A percentile compares a stretch with the other conserved stretches of the same genome.
Conservation (phyloP, 768 basidiomycete species). For the Psilocybe sp. region DNA sequence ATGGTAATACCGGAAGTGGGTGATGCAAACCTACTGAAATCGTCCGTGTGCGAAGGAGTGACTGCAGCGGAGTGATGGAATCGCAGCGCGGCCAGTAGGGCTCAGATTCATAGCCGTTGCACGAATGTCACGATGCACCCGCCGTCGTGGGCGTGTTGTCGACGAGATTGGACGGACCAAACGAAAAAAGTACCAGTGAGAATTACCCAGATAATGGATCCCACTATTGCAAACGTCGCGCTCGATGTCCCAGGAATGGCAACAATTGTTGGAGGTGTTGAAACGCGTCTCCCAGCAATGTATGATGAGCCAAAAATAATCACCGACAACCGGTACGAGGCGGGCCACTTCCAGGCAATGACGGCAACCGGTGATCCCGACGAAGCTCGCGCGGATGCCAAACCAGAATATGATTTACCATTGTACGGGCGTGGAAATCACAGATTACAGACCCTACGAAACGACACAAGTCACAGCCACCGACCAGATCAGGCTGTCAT, state of each 20-base stretch:
- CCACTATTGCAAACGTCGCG: not conserved
- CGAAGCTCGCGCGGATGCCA: constrained; percentile 5
- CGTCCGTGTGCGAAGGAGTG: not conserved
- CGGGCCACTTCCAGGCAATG: not conserved
- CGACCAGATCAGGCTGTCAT: too few relatives aligned
- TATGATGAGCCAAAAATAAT: not conserved
- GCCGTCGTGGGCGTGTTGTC: too few relatives aligned
- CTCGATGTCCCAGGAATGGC: constrained; percentile 5
- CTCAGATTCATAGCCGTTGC: too few relatives aligned
- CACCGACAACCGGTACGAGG: constrained; percentile 7
- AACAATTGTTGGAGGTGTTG: not conserved
- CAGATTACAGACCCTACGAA: too few relatives aligned
- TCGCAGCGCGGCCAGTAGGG: too few relatives aligned
- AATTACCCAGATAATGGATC: not conserved
- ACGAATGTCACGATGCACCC: too few relatives aligned
- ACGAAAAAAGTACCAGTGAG: too few relatives aligned
- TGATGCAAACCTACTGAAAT: not conserved
- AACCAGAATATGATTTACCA: not conserved
- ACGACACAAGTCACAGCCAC: too few relatives aligned
- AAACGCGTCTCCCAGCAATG: constrained; percentile 5
- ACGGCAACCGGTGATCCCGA: not conserved
- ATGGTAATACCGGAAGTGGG: too few relatives aligned
- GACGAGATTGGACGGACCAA: too few relatives aligned
- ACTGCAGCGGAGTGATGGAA: not conserved
- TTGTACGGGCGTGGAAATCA: constrained; percentile 1